phyloP scores from a whole-genome alignment of 2,329 filamentous ascomycete species.

The Phyllosticta citribraziliensis region DNA sequence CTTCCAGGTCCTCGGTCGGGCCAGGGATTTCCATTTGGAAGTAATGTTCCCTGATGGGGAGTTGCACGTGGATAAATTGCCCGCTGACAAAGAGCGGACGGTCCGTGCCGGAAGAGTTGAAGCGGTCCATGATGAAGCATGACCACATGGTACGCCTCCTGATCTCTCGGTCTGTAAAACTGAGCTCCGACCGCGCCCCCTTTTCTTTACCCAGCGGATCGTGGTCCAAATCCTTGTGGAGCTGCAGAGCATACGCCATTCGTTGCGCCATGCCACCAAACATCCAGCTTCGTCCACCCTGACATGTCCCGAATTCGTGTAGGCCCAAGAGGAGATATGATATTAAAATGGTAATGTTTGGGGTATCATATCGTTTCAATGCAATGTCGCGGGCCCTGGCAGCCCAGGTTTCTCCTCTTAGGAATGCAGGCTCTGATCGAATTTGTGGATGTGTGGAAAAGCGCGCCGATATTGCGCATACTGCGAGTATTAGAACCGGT shows the following conservation, averaged over 20 bases:
- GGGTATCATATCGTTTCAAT: conserved; percentile 79
- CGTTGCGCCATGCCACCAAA: conserved; percentile 88
- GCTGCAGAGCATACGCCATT: conserved; percentile 91
- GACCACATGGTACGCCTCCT: conserved; percentile 94
- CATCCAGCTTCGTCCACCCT: conserved; percentile 92
- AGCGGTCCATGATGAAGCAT: conserved; percentile 93
- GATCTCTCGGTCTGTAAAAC: conserved; percentile 89
- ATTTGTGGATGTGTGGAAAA: conserved; percentile 85
- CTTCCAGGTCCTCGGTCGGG: conserved; percentile 72
- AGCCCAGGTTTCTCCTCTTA: conserved; percentile 88
- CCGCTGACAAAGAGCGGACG: conserved; percentile 85
- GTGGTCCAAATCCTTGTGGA: conserved; percentile 83
- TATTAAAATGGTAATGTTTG: conserved; percentile 91
- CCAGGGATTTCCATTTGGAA: conserved; percentile 89
- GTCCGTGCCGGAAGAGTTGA: conserved; percentile 92
- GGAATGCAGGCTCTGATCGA: conserved; percentile 65
- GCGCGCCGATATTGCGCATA: conserved; percentile 89
- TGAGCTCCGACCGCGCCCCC: conserved; percentile 52
- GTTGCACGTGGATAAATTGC: conserved; percentile 76
- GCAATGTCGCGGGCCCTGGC: conserved; percentile 79
- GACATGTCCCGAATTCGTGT: conserved; percentile 94
- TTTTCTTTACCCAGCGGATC: conserved; percentile 60
- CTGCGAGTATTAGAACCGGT: conserved; percentile 82
- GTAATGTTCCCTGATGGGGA: conserved; percentile 82
- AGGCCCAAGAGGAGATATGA: conserved; percentile 80